Evolutionary conservation across 106 monocot species (phyloP).

Genomic region (Chionographis japonica): DNA sequence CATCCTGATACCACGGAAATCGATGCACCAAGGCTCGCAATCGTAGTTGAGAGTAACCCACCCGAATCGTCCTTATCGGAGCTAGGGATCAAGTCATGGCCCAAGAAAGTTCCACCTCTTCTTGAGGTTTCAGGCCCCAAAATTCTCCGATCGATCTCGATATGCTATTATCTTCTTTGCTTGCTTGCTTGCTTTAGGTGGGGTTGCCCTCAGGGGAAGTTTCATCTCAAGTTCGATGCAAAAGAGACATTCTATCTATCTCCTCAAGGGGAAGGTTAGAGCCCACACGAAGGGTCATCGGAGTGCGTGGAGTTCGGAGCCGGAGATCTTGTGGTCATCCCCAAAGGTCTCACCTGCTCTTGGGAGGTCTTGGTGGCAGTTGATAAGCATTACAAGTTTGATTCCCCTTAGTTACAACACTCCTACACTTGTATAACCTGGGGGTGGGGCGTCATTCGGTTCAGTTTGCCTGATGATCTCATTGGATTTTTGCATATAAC

Average conservation of each 20-base stretch:
- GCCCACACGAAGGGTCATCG: neutral
- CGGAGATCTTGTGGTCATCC: slow-evolving; percentile 6
- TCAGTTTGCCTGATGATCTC: too few species aligned
- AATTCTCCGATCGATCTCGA: too few species aligned
- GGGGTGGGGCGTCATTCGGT: too few species aligned
- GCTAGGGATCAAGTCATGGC: slow-evolving; percentile 7
- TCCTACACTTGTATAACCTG: too few species aligned
- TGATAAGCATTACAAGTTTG: slow-evolving; percentile 7
- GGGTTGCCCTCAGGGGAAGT: too few species aligned
- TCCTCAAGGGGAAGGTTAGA: neutral
- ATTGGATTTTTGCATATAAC: too few species aligned
- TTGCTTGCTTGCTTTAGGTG: neutral
- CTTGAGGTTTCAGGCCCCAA: too few species aligned
- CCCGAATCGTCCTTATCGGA: neutral
- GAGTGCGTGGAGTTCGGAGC: slow-evolving; percentile 5
- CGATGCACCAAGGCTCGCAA: neutral
- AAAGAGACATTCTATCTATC: slow-evolving; percentile 1
- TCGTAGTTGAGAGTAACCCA: neutral
- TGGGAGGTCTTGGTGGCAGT: slow-evolving; percentile 4
- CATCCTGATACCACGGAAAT: neutral
- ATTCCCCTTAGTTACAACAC: neutral
- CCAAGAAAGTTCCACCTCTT: neutral
- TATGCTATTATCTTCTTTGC: neutral
- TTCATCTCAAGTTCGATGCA: neutral
- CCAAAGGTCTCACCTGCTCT: neutral